phyloP scores from a whole-genome alignment of 176 grass and related monocot genomes.

The Tillandsia fasciculata region DNA sequence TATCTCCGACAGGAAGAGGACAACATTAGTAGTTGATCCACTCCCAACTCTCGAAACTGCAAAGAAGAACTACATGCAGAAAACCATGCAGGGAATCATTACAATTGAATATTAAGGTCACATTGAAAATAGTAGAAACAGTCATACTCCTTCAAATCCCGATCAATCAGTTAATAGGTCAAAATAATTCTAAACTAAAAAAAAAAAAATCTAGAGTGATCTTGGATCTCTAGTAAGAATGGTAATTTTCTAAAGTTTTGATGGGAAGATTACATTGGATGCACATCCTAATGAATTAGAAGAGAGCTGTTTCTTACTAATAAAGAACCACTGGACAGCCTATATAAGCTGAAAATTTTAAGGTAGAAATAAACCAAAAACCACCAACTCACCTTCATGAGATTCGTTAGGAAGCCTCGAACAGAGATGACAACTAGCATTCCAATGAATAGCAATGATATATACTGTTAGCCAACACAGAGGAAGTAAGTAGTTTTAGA shows the following conservation, averaged over 20 bases:
- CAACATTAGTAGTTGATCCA: slow-evolving; percentile 83
- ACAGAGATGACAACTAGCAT: slow-evolving; percentile 98
- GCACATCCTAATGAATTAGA: too few species aligned
- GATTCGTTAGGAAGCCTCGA: slow-evolving; percentile 90
- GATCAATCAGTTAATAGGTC: too few species aligned
- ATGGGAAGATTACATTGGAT: too few species aligned
- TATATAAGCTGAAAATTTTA: not conserved
- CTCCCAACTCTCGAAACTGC: slow-evolving; percentile 95
- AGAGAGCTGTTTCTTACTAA: not conserved
- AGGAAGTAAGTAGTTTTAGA: slow-evolving; percentile 14
- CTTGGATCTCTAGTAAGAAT: too few species aligned
- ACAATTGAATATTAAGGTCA: not conserved
- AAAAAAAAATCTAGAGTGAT: too few species aligned
- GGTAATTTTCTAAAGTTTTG: too few species aligned
- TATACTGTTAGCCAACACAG: slow-evolving; percentile 42
- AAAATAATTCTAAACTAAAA: too few species aligned
- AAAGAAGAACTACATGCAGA: slow-evolving; percentile 81
- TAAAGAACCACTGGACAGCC: not conserved
- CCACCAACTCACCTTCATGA: slow-evolving; percentile 60
- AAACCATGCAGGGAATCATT: not conserved
- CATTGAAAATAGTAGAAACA: too few species aligned
- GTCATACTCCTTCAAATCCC: too few species aligned
- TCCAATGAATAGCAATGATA: slow-evolving; percentile 97
- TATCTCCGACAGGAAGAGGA: slow-evolving; percentile 97
- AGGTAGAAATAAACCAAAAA: not conserved